Percentiles rank a stretch among this genome's conserved stretches.
Evolutionary conservation across 257 asterid species (phyloP).

Genomic region (Echium plantagineum): DNA sequence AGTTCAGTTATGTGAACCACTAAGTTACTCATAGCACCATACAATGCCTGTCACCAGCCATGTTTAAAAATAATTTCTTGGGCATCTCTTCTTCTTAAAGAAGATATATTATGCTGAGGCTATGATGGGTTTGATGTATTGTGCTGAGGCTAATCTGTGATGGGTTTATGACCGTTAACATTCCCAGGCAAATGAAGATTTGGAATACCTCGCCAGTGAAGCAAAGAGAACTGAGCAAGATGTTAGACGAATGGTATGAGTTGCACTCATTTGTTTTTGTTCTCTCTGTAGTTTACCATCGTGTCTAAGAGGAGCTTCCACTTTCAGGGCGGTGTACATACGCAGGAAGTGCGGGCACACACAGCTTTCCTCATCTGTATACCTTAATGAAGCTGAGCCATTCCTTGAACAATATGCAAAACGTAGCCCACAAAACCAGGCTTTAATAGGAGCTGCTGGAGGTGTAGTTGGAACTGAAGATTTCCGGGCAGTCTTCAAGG

Average conservation of each 20-base stretch:
- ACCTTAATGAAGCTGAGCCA: conserved; percentile 92
- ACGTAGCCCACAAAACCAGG: conserved; percentile 81
- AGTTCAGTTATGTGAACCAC: too few species aligned
- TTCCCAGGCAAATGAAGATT: conserved; percentile 82
- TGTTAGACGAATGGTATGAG: conserved; percentile 94
- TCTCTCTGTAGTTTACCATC: conserved; percentile 4
- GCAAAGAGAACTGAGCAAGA: conserved; percentile 69
- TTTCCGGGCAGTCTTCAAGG: conserved; percentile 66
- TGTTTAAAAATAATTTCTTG: too few species aligned
- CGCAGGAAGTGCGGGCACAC: conserved; percentile 70
- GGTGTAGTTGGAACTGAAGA: conserved; percentile 74
- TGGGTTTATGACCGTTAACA: conserved; percentile 9
- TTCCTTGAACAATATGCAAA: conserved; percentile 90
- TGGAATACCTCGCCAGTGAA: conserved; percentile 93
- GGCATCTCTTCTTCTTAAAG: too few species aligned
- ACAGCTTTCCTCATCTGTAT: conserved; percentile 59
- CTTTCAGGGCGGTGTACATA: conserved; percentile 69
- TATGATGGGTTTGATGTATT: neutral
- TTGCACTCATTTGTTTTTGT: conserved; percentile 13
- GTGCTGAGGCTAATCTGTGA: neutral
- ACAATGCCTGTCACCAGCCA: too few species aligned
- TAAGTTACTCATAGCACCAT: too few species aligned
- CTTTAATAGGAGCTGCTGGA: conserved; percentile 89
- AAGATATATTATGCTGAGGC: too few species aligned
- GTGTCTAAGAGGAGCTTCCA: conserved; percentile 5